phyloP scores from a whole-genome alignment of 1,139 yeast species.

The Pichia sp. region DNA sequence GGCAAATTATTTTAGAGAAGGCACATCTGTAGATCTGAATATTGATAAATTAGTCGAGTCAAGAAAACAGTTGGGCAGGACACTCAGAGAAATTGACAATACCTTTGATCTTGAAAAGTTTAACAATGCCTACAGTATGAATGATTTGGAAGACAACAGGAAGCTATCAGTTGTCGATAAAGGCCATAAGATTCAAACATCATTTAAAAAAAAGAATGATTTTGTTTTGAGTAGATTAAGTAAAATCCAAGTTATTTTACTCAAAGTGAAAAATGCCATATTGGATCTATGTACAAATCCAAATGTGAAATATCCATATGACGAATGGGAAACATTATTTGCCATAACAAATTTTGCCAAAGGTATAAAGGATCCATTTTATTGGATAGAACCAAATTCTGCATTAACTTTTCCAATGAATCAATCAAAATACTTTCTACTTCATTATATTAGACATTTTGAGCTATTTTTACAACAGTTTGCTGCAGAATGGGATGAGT shows the following conservation, averaged over 20 bases:
- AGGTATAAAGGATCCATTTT: slow-evolving; percentile 24
- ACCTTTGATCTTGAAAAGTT: slow-evolving; percentile 16
- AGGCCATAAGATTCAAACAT: slow-evolving; percentile 26
- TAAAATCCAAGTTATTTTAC: slow-evolving; percentile 19
- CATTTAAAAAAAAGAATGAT: slow-evolving; percentile 23
- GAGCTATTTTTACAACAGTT: slow-evolving; percentile 28
- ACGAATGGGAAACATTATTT: slow-evolving; percentile 41
- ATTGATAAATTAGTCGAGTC: slow-evolving; percentile 1
- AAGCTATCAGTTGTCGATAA: slow-evolving; percentile 12
- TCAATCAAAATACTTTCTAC: slow-evolving; percentile 58
- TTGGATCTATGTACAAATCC: slow-evolving; percentile 29
- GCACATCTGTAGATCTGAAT: slow-evolving; percentile 11
- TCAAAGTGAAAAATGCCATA: slow-evolving; percentile 21
- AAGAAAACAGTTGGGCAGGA: slow-evolving; percentile 6
- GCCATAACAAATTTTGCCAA: slow-evolving; percentile 26
- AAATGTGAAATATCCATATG: slow-evolving; percentile 32
- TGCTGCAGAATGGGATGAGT: slow-evolving; percentile 22
- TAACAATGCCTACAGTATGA: slow-evolving; percentile 6
- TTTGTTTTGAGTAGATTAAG: slow-evolving; percentile 19
- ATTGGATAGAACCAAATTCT: slow-evolving; percentile 39
- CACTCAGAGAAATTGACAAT: slow-evolving; percentile 15
- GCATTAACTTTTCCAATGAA: slow-evolving; percentile 62
- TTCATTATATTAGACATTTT: slow-evolving; percentile 37
- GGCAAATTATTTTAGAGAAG: slow-evolving; percentile 23
- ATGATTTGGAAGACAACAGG: not conserved